Evolutionary conservation across 1,284 basidiomycete genomes (phyloP), one percentile per base, ranked within the genome.

Genomic region (Microbotryum silenes-acaulis): DNA sequence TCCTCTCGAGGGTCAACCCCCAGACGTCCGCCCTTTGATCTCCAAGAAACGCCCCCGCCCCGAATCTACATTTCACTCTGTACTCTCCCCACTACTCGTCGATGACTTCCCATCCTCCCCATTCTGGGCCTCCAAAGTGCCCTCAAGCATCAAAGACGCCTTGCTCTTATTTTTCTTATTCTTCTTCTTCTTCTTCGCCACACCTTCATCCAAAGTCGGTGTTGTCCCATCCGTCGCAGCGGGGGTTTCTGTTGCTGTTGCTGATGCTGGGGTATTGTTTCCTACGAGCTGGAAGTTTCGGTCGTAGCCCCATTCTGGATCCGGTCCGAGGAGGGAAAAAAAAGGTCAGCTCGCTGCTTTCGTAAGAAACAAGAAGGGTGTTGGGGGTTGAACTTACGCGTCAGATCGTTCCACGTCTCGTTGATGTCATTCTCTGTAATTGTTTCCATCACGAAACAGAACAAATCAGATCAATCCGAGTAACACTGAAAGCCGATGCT

Each of bases 401-500:
- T 53, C 42, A 67, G 58, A 51, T 67, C 65, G 21, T 67, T 59
- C 25, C 44, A 21, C n/a, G 65, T 67, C 49, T 67, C 65, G 33
- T 42, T 25, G 25, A 53, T 51, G 51, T 66, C 64, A 46, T 63
- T 66, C 31, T 63, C 64, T 66, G 64, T 49, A 1, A 6, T 45
- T 31, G n/a, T 16, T 23, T 25, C 0, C 2, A 37, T n/a, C 14
- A 14, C 21, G 21, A 23, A 18, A 18, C 18, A 6, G 10, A 20
- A 10, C 27, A 18, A 27, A 6, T 54, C 48, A 54, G 31, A 29
- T n/a, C 23, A 54, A 4, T 16, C 14, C 18, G 1, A 27, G 18
- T 2, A 7, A 27, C 27, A 5, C 27, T 31, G 45, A 29, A 25
- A 14, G 46, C 25, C 4, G 18, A 27, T 12, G 23, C 9, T 6